These are phyloP conservation scores for Picea glauca DNA, from an alignment of 75 land plant genomes.

Conservation along the genomic window DNA sequence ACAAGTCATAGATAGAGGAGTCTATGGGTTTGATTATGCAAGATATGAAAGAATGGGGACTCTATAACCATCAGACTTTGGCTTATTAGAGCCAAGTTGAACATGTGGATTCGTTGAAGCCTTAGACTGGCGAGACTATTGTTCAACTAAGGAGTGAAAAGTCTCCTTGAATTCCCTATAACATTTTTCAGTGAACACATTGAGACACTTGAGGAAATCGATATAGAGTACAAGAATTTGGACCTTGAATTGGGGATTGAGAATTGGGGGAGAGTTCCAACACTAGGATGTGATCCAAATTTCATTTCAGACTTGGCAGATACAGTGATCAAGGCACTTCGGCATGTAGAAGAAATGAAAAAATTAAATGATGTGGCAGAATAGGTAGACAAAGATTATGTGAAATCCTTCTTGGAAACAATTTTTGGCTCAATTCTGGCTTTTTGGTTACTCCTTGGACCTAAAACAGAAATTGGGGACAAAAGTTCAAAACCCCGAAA, in stretches of 20 bases:
- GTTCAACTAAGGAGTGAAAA: slow-evolving; percentile 83
- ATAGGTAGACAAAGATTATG: slow-evolving; percentile 18
- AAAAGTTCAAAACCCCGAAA: too few species aligned
- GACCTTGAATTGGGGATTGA: slow-evolving; percentile 91
- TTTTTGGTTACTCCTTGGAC: slow-evolving; percentile 39
- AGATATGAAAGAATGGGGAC: slow-evolving; percentile 65
- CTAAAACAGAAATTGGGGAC: slow-evolving; percentile 6
- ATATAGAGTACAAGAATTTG: slow-evolving; percentile 78
- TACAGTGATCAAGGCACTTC: slow-evolving; percentile 80
- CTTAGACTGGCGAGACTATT: slow-evolving; percentile 87
- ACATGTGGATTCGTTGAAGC: slow-evolving; percentile 88
- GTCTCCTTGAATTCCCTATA: slow-evolving; percentile 77
- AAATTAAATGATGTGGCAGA: slow-evolving; percentile 1
- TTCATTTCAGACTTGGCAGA: slow-evolving; percentile 86
- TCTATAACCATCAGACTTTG: slow-evolving; percentile 59
- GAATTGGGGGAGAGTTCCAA: slow-evolving; percentile 95
- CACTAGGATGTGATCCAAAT: slow-evolving; percentile 60
- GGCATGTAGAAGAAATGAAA: slow-evolving; percentile 37
- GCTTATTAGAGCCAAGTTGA: slow-evolving; percentile 96
- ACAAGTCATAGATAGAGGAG: slow-evolving; percentile 88
- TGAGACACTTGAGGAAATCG: slow-evolving; percentile 88
- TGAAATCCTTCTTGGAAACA: slow-evolving; percentile 22
- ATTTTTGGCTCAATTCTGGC: slow-evolving; percentile 53
- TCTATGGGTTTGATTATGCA: slow-evolving; percentile 74
- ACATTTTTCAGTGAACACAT: slow-evolving; percentile 96